These are phyloP conservation scores for Ascochyta fabae DNA, from an alignment of 2,329 filamentous ascomycete species.

Conservation along the genomic window DNA sequence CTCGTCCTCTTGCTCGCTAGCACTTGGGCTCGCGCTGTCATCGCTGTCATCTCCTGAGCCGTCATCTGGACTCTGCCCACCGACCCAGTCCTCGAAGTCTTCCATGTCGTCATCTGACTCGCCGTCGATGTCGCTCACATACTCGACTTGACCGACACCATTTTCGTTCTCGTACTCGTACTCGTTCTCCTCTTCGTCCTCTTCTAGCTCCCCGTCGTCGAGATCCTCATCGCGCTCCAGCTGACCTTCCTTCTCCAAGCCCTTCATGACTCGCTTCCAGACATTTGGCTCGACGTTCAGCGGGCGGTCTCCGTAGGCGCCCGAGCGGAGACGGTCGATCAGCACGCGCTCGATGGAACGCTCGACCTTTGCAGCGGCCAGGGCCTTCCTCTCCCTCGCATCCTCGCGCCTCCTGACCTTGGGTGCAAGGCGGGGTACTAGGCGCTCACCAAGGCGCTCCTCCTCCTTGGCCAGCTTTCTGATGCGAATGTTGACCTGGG, in stretches of 20 bases:
- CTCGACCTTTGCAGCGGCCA: slow-evolving; percentile 84
- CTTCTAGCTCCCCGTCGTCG: slow-evolving; percentile 83
- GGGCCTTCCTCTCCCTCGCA: slow-evolving; percentile 57
- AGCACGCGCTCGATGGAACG: slow-evolving; percentile 93
- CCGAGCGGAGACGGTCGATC: slow-evolving; percentile 86
- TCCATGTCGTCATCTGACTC: slow-evolving; percentile 70
- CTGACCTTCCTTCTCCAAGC: slow-evolving; percentile 86
- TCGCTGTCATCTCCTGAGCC: slow-evolving; percentile 65
- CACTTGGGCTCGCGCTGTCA: slow-evolving; percentile 60
- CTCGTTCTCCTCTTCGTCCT: slow-evolving; percentile 69
- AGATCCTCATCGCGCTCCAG: slow-evolving; percentile 84
- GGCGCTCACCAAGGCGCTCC: slow-evolving; percentile 82
- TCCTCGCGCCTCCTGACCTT: slow-evolving; percentile 71
- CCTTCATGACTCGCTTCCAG: slow-evolving; percentile 95
- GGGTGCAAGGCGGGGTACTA: slow-evolving; percentile 88
- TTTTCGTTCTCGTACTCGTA: slow-evolving; percentile 71
- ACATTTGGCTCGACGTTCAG: slow-evolving; percentile 94
- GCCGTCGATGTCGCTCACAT: slow-evolving; percentile 88
- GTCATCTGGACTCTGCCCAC: slow-evolving; percentile 66
- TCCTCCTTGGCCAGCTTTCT: slow-evolving; percentile 86
- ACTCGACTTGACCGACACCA: slow-evolving; percentile 81
- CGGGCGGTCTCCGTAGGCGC: slow-evolving; percentile 92
- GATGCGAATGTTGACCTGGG: slow-evolving; percentile 83
- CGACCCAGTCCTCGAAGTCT: slow-evolving; percentile 90
- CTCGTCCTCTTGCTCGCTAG: slow-evolving; percentile 60